Conservation (phyloP, 345 rosid species). For the Leavenworthia alabamica region DNA sequence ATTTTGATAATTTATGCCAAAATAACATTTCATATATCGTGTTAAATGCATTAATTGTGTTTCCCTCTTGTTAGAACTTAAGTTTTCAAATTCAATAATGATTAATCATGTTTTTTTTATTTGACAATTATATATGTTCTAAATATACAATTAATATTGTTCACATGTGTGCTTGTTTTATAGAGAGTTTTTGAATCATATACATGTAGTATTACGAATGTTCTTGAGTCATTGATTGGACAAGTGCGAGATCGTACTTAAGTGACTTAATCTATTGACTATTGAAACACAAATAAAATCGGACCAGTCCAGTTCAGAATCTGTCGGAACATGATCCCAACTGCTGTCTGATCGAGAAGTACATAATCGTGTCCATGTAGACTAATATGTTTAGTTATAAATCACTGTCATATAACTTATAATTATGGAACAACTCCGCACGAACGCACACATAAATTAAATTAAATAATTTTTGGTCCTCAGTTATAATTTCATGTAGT, state of each 20-base stretch:
- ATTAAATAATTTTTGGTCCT: not conserved
- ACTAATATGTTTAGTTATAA: slow-evolving; percentile 16
- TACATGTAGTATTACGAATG: not conserved
- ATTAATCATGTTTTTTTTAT: too few relatives aligned
- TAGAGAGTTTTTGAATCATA: not conserved
- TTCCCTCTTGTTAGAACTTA: slow-evolving; percentile 28
- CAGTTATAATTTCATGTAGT: not conserved
- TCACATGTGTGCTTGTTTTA: not conserved
- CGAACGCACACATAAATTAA: not conserved
- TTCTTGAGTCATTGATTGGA: not conserved
- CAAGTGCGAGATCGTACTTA: slow-evolving; percentile 4
- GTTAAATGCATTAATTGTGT: slow-evolving; percentile 7
- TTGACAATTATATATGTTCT: too few relatives aligned
- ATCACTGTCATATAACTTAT: slow-evolving; percentile 1
- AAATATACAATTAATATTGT: not conserved
- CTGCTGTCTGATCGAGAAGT: slow-evolving; percentile 5
- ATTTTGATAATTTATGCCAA: not conserved
- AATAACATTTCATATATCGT: not conserved
- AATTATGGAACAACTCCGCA: not conserved
- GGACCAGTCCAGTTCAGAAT: slow-evolving; percentile 1
- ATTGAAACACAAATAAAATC: not conserved
- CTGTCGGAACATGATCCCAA: slow-evolving; percentile 10
- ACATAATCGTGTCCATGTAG: not conserved
- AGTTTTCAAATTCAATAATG: slow-evolving; percentile 19
- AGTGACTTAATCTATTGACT: not conserved